Evolutionary conservation across 345 rosid genomes (phyloP).

Genomic region (Angophora floribunda): DNA sequence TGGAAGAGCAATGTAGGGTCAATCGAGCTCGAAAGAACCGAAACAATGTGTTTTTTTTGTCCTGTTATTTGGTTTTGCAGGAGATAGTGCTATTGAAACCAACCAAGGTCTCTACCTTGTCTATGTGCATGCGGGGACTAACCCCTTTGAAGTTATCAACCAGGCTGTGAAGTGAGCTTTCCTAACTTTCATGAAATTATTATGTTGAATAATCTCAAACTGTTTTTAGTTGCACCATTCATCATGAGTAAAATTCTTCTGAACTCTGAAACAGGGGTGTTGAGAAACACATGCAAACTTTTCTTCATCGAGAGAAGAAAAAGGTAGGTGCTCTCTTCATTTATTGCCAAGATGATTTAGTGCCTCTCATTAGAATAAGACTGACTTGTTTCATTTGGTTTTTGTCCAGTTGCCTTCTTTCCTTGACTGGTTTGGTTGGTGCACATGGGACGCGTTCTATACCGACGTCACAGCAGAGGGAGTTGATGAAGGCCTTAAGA

Average conservation of each 20-base stretch:
- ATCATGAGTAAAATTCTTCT: neutral
- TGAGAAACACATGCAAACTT: constrained; percentile 86
- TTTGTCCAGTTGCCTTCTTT: constrained; percentile 61
- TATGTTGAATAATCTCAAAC: neutral
- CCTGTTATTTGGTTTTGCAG: constrained; percentile 50
- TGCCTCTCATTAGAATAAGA: neutral
- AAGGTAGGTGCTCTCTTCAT: constrained; percentile 28
- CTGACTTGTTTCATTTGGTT: neutral
- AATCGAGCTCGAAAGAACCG: constrained; percentile 19
- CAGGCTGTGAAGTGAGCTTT: constrained; percentile 80
- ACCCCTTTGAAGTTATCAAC: constrained; percentile 90
- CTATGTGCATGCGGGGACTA: constrained; percentile 91
- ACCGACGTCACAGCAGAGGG: constrained; percentile 97
- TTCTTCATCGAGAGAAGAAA: constrained; percentile 79
- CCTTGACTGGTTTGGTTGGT: constrained; percentile 99
- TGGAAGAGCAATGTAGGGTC: constrained; percentile 16
- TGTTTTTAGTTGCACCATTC: neutral
- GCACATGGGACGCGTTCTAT: constrained; percentile 99
- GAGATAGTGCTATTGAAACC: constrained; percentile 85
- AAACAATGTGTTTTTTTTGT: constrained; percentile 18
- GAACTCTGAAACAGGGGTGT: constrained; percentile 43
- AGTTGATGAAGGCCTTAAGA: constrained; percentile 81
- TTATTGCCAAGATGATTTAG: neutral
- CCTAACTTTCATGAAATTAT: neutral
- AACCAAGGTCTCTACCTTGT: constrained; percentile 76